phyloP scores from a whole-genome alignment of 108 stramenopile genomes.

The Cylindrotheca fusiformis region DNA sequence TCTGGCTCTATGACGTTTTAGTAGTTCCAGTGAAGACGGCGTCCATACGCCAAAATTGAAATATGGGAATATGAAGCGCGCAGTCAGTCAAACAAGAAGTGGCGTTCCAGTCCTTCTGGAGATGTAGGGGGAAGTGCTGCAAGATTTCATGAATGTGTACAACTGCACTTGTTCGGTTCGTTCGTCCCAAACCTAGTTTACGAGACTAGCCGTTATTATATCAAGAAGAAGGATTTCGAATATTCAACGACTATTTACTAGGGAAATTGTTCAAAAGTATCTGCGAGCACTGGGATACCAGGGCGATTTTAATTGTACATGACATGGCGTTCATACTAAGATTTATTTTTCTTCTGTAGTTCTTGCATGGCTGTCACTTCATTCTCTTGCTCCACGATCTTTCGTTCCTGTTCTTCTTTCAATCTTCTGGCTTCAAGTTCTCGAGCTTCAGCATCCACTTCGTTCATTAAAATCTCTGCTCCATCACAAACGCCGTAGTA shows the following conservation, averaged over 20 bases:
- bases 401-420: conserved; percentile 36
- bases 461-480: conserved; percentile 82
- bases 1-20: too few relatives aligned
- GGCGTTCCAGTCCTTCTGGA: too few relatives aligned
- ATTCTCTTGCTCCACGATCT: conserved; percentile 43
- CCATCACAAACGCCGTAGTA: conserved; percentile 90
- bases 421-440: conserved; percentile 30
- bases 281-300: background rate
- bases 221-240: too few relatives aligned
- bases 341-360: conserved; percentile 26
- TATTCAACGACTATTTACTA: background rate
- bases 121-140: too few relatives aligned
- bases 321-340: background rate
- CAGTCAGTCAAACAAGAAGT: too few relatives aligned
- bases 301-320: background rate
- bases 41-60: too few relatives aligned
- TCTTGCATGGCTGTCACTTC: conserved; percentile 41
- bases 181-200: too few relatives aligned
- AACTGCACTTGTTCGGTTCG: too few relatives aligned
- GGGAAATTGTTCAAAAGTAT: background rate
- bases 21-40: too few relatives aligned
- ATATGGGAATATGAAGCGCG: too few relatives aligned
- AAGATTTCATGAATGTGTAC: too few relatives aligned
- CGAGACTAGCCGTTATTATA: too few relatives aligned
- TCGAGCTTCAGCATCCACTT: conserved; percentile 54